Evolutionary conservation across 169 alveolate species (phyloP).

Genomic region (Eimeria necatrix): DNA sequence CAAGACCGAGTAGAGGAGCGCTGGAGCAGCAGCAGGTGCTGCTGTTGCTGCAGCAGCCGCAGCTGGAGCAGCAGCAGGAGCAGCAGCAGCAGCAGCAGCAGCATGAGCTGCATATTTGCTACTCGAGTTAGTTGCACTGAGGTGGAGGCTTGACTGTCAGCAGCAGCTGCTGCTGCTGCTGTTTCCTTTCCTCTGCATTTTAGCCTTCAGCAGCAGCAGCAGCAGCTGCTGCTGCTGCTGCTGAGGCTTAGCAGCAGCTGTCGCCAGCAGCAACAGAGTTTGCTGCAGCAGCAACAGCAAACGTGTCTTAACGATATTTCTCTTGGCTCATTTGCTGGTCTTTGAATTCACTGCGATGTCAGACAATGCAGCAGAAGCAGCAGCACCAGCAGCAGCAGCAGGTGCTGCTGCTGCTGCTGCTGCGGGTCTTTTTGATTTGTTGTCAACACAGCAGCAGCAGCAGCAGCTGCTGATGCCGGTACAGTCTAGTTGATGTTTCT

Average conservation of each 20-base stretch:
- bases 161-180: not conserved
- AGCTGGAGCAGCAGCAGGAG: not conserved
- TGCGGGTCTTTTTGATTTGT: not conserved
- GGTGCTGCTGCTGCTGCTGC: not conserved
- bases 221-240: not conserved
- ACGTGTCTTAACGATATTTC: too few relatives aligned
- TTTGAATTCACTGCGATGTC: too few relatives aligned
- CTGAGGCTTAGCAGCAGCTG: not conserved
- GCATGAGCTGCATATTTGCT: not conserved
- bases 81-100: conserved; percentile 19
- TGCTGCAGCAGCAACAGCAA: conserved; percentile 33
- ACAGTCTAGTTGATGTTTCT: not conserved
- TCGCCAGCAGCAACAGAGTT: too few relatives aligned
- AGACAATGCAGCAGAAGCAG: not conserved
- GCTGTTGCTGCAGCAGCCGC: conserved; percentile 15
- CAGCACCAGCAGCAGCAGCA: not conserved
- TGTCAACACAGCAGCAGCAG: not conserved
- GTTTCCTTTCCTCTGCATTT: not conserved
- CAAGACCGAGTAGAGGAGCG: not conserved
- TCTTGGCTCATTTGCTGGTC: too few relatives aligned
- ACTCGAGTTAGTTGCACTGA: not conserved
- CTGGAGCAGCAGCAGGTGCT: conserved; percentile 2
- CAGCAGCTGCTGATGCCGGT: not conserved
- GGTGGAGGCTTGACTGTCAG: not conserved
- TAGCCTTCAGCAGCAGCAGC: not conserved